Percentiles rank a stretch among this genome's conserved stretches.
phyloP scores from a whole-genome alignment of 768 basidiomycete genomes.

The Suillus alpinus region DNA sequence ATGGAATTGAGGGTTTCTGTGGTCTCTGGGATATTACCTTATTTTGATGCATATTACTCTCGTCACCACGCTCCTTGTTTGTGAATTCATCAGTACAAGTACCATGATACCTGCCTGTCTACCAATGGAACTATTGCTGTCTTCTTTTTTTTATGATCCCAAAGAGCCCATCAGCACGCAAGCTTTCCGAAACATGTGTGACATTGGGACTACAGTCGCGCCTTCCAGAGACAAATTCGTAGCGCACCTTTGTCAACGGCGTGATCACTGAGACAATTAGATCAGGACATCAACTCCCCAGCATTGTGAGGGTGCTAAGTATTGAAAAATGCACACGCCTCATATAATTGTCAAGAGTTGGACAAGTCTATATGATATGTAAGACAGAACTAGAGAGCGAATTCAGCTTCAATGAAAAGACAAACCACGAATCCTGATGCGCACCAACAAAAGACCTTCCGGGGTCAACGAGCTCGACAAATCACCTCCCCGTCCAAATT shows the following conservation, averaged over 20 bases:
- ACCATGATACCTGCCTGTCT: neutral
- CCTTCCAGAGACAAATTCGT: too few relatives aligned
- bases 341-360: neutral
- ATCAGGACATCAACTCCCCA: neutral
- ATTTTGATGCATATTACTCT: neutral
- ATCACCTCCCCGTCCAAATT: conserved; percentile 83
- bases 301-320: neutral
- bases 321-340: neutral
- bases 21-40: neutral
- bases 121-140: neutral
- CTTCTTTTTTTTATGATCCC: neutral
- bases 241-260: neutral
- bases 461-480: conserved; percentile 62
- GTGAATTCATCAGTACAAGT: neutral
- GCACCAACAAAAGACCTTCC: neutral
- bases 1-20: neutral
- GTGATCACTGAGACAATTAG: neutral
- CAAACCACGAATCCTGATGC: neutral
- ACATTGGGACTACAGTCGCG: neutral
- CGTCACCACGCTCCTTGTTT: neutral
- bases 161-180: neutral
- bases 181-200: neutral
- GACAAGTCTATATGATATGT: neutral
- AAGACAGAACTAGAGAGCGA: neutral
- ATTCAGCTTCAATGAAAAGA: neutral